phyloP scores from a whole-genome alignment of 2,329 filamentous ascomycete species.

The Chrysoporthe austroafricana region DNA sequence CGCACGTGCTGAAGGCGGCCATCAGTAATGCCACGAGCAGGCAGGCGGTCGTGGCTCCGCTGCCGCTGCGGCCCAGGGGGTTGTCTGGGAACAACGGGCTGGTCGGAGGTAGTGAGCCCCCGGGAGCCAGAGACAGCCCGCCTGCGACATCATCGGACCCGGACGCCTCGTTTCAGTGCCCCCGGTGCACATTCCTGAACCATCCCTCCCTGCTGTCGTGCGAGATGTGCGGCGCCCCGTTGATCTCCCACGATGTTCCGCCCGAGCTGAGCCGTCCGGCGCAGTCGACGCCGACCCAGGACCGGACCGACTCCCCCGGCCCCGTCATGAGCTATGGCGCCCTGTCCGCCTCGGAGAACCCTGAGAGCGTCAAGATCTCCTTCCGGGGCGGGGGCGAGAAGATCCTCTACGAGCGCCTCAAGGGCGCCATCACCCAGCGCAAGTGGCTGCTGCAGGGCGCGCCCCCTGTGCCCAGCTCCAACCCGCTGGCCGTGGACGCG shows the following conservation, averaged over 20 bases:
- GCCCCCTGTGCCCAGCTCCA: slow-evolving; percentile 77
- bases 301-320: slow-evolving; percentile 75
- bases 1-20: slow-evolving; percentile 83
- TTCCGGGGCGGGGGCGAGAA: slow-evolving; percentile 89
- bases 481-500: slow-evolving; percentile 42
- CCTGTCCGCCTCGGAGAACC: slow-evolving; percentile 54
- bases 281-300: slow-evolving; percentile 37
- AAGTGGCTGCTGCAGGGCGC: slow-evolving; percentile 95
- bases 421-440: slow-evolving; percentile 83
- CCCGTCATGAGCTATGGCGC: slow-evolving; percentile 59
- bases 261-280: slow-evolving; percentile 44
- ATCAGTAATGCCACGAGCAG: slow-evolving; percentile 74
- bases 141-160: slow-evolving; percentile 35
- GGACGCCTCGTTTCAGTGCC: slow-evolving; percentile 65
- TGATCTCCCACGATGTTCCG: slow-evolving; percentile 59
- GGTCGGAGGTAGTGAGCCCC: slow-evolving; percentile 27
- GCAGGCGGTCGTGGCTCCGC: slow-evolving; percentile 35
- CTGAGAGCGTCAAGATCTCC: slow-evolving; percentile 85
- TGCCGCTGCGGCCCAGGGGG: slow-evolving; percentile 38
- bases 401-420: slow-evolving; percentile 86
- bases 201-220: slow-evolving; percentile 84
- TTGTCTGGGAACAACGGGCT: slow-evolving; percentile 23
- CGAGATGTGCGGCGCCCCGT: slow-evolving; percentile 85
- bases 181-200: slow-evolving; percentile 91
- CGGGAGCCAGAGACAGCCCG: slow-evolving; percentile 17